Evolutionary conservation across 179 eudicot genomes (phyloP).

Genomic region (Corrigiola litoralis): DNA sequence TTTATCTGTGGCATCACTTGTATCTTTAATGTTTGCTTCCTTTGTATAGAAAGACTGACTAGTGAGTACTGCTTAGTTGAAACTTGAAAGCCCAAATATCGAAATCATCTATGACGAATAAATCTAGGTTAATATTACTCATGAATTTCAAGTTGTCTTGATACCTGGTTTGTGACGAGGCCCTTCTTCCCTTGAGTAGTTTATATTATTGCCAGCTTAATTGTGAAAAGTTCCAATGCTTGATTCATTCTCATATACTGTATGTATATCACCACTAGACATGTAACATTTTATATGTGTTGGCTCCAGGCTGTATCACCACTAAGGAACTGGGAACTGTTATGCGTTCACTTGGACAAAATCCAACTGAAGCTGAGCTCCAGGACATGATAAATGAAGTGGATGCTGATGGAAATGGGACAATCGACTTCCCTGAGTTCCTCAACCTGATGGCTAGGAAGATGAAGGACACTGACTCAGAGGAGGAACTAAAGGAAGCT

Average conservation of each 20-base stretch:
- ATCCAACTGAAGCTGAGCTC: conserved; percentile 28
- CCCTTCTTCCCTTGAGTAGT: too few relatives aligned
- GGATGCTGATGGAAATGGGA: conserved; percentile 28
- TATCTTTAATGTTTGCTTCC: too few relatives aligned
- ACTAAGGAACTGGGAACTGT: conserved; percentile 29
- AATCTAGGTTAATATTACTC: too few relatives aligned
- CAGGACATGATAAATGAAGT: conserved; percentile 30
- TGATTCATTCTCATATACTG: not conserved
- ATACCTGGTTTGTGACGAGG: too few relatives aligned
- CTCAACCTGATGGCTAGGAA: conserved; percentile 29
- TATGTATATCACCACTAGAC: not conserved
- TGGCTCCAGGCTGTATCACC: conserved; percentile 23
- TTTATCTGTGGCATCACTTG: too few relatives aligned
- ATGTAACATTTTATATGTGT: not conserved
- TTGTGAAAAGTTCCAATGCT: not conserved
- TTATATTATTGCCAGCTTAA: too few relatives aligned
- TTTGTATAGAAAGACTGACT: too few relatives aligned
- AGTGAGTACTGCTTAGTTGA: too few relatives aligned
- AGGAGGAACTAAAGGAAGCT: conserved; percentile 54
- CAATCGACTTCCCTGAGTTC: conserved; percentile 30
- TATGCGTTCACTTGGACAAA: conserved; percentile 31
- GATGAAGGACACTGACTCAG: conserved; percentile 50
- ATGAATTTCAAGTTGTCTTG: too few relatives aligned
- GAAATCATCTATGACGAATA: too few relatives aligned
- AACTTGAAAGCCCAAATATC: too few relatives aligned